Base-by-base conservation (phyloP, 2,329 filamentous ascomycete genomes). In the Pestalotiopsis sp. region DNA sequence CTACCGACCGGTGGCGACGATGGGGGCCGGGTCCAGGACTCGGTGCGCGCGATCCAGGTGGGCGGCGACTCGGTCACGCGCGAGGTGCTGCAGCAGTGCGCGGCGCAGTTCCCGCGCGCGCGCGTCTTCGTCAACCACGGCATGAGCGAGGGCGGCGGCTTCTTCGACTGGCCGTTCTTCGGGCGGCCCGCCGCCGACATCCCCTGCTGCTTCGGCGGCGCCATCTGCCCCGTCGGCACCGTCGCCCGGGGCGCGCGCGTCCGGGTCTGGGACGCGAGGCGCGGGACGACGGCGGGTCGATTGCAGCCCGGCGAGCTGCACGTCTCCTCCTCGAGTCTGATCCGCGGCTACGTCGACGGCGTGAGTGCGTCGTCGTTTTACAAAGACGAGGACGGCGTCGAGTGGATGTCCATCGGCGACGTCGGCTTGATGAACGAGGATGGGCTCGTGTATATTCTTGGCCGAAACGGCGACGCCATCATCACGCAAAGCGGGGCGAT, bases 31-130 rank as follows among this genome's bases (percentile, higher is more conserved):
- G 41, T n/a, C 41, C 41, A 49, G n/a, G 41, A 49, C 56, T 68
- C 25, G 2, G 69, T 70, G 13, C 38, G 38, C 13, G 57, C 25
- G 12, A 62, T 70, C 36, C 69, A 70, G 60, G 52, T 70, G 39
- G 69, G 69, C 52, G 69, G 69, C 49, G 69, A 70, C 45, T 63
- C 69, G 20, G 69, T 70, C n/a, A 70, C 69, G 14, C 58, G 39
- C 17, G 67, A 69, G 39, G 45, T 69, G 14, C 67, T 70, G 27
- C 14, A 49, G 45, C 69, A 69, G 57, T 69, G 68, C 36, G 67
- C 69, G 4, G 65, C 60, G 9, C 57, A 69, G 20, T 70, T 70
- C 68, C 69, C 68, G 5, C 36, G n/a, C 14, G 69, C 68, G 12
- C 56, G 58, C 20, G 69, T 70, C 4, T 67, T 60, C 61, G 59